Conservation (phyloP, 2,329 filamentous ascomycete genomes). For the Fusarium sp. region DNA sequence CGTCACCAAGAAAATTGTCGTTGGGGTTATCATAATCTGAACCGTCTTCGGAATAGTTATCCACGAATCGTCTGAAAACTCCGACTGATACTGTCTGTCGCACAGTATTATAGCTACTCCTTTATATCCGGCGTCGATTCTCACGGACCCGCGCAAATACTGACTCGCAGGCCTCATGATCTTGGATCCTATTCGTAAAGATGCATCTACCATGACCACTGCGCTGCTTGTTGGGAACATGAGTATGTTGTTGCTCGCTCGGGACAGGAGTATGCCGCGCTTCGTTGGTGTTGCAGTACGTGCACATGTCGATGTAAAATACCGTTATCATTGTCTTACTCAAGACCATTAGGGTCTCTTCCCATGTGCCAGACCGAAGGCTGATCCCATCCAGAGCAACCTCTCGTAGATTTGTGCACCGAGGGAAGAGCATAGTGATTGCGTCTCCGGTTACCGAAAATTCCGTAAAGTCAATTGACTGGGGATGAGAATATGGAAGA, state of each 20-base stretch:
- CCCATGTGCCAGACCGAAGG: slow-evolving; percentile 6
- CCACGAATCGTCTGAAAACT: too few relatives aligned
- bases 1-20: too few relatives aligned
- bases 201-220: too few relatives aligned
- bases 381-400: neutral
- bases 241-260: too few relatives aligned
- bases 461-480: neutral
- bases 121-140: neutral
- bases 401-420: neutral
- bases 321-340: neutral
- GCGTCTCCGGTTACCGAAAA: neutral
- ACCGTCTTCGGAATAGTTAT: too few relatives aligned
- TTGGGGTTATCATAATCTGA: too few relatives aligned
- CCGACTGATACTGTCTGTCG: too few relatives aligned
- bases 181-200: neutral
- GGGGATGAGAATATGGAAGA: neutral
- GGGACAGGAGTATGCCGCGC: too few relatives aligned
- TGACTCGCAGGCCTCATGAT: neutral
- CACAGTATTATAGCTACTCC: neutral
- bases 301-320: slow-evolving; percentile 5
- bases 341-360: neutral
- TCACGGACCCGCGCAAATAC: neutral
- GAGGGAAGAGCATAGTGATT: neutral
- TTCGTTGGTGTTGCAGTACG: too few relatives aligned
- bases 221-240: too few relatives aligned